Evolutionary conservation across 177 flowering plant species (phyloP).

Genomic region (Vitis hybrid): DNA sequence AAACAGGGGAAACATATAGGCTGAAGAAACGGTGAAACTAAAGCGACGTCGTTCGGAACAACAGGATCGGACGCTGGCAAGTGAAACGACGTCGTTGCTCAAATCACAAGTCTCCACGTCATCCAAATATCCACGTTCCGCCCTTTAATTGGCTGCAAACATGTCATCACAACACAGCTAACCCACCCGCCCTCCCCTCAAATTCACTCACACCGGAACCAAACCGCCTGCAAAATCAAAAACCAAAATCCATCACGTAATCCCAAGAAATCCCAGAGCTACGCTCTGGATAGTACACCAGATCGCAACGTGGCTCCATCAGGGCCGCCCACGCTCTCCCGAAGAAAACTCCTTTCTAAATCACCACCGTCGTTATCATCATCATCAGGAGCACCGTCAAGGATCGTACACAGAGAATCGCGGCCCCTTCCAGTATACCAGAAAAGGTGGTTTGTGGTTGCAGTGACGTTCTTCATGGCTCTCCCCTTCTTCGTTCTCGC

Average conservation of each 20-base stretch:
- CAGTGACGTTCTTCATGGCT: conserved; percentile 68
- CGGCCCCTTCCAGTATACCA: conserved; percentile 39
- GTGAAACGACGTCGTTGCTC: background rate
- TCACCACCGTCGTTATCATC: conserved; percentile 25
- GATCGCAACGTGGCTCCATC: conserved; percentile 79
- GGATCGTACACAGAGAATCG: conserved; percentile 47
- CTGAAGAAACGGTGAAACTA: too few relatives aligned
- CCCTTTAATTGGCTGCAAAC: conserved; percentile 9
- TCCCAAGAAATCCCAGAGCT: background rate
- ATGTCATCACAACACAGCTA: conserved; percentile 7
- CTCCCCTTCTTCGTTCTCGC: conserved; percentile 67
- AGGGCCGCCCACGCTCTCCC: conserved; percentile 34
- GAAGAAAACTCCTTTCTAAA: conserved; percentile 43
- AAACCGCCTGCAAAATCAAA: background rate
- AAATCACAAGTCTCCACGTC: conserved; percentile 18
- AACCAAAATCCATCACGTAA: background rate
- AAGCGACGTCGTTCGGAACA: too few relatives aligned
- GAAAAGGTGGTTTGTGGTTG: conserved; percentile 70
- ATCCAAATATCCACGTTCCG: conserved; percentile 5
- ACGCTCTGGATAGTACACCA: conserved; percentile 16
- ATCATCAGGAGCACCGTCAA: conserved; percentile 27
- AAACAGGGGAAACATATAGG: too few relatives aligned
- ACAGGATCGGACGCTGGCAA: too few relatives aligned
- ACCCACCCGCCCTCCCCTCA: background rate
- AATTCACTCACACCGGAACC: background rate